Base-by-base conservation (phyloP, 352 stramenopile species). In the Phytophthora agathidicida region DNA sequence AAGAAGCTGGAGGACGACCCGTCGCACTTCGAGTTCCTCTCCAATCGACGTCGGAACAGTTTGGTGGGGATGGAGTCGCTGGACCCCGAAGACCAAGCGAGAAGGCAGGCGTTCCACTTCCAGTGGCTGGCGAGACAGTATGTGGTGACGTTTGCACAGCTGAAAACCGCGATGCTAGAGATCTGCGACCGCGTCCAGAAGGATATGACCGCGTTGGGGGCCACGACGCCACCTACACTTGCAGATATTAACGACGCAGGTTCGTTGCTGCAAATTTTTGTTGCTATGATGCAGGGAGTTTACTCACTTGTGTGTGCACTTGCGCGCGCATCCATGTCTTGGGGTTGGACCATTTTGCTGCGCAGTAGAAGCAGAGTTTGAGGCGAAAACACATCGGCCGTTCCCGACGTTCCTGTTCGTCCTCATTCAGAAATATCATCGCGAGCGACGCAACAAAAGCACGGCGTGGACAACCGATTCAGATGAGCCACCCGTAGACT, bases 351-450 rank as follows among this genome's bases (percentile, higher is more conserved):
- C 60, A 56, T 52, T 57, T 77, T 78, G 33, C 36, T 51, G 62
- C 65, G 68, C 69, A 91, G 83, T 91, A 75, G 83, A 91, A 77
- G 81, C 72, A 73, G 86, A 95, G 68, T 92, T 94, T 69, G 86
- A 95, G 60, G 68, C 83, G 24, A 93, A 93, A 57, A 77, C 74
- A 22, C 73, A 93, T 35, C 83, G 83, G 0, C 86, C 86, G 23
- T 93, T 94, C 47, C 86, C 86, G 3, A 48, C 41, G 19, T 95
- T 92, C 47, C 64, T 95, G 31, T 74, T 81, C 47, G 63, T 88
- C 11, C 67, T 95, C 33, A 93, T 95, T 43, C 82, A 95, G 44
- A 95, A 92, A 70, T 95, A 92, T 61, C 84, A 92, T 53, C 80
- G 73, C 36, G 86, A 95, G 57, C 73, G 75, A 28, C 76, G 74